phyloP scores from a whole-genome alignment of 2,329 filamentous ascomycete species.

The Pseudogymnoascus sp. region DNA sequence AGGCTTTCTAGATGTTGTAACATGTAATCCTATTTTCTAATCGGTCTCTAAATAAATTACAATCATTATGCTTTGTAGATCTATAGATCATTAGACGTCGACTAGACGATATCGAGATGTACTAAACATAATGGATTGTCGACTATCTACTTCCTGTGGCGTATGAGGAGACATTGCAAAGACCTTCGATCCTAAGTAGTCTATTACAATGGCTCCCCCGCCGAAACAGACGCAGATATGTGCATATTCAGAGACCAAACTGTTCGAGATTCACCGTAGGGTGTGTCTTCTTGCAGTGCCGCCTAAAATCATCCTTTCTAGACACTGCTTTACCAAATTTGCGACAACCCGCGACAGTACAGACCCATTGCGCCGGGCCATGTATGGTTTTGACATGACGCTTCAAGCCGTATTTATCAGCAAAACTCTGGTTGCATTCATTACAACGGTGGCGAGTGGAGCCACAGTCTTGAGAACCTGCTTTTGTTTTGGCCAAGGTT shows the following conservation, averaged over 20 bases:
- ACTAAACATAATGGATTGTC: no score
- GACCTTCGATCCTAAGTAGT: conserved; percentile 13
- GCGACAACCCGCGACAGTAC: conserved; percentile 11
- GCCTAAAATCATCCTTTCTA: conserved; percentile 12
- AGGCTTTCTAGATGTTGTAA: no score
- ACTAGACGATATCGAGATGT: no score
- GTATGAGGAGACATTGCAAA: conserved; percentile 12
- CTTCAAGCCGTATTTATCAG: conserved; percentile 10
- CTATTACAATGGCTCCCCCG: conserved; percentile 9
- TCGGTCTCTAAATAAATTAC: no score
- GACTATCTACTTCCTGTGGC: conserved; percentile 11
- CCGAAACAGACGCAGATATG: conserved; percentile 11
- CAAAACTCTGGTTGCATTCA: conserved; percentile 9
- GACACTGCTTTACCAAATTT: conserved; percentile 10
- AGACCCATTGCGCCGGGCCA: conserved; percentile 1
- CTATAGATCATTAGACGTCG: no score
- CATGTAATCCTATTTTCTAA: no score
- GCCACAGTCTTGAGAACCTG: conserved; percentile 11
- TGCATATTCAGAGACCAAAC: conserved; percentile 13
- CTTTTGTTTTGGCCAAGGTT: conserved; percentile 8
- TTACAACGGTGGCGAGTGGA: conserved; percentile 12
- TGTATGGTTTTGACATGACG: conserved; percentile 12
- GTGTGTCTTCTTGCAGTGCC: conserved; percentile 12
- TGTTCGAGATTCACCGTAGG: conserved; percentile 12
- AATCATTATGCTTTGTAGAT: no score